Conservation (phyloP, 2,329 filamentous ascomycete species). For the Microcera coccophila region DNA sequence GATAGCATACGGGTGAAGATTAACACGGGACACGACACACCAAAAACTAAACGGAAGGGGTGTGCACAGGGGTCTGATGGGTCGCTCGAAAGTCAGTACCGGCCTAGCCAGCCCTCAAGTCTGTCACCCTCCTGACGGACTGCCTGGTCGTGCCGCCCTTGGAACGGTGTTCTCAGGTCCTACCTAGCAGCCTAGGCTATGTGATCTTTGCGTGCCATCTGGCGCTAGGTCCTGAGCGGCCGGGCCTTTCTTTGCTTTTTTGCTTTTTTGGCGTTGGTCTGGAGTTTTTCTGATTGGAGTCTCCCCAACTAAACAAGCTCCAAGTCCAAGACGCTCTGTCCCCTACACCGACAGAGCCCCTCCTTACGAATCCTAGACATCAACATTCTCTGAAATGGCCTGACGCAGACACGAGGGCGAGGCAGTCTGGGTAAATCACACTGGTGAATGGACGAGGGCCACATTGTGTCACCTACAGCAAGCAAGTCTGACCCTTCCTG, state of each 20-base stretch:
- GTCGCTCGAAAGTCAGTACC: conserved; percentile 3
- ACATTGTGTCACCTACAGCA: too few relatives aligned
- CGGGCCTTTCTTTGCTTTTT: conserved; percentile 22
- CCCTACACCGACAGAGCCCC: not conserved
- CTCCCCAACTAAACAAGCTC: conserved; percentile 13
- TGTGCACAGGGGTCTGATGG: too few relatives aligned
- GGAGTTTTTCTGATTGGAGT: conserved; percentile 17
- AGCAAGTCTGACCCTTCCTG: not conserved
- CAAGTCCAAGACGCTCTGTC: not conserved
- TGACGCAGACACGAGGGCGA: not conserved
- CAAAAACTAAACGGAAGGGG: too few relatives aligned
- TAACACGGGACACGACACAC: too few relatives aligned
- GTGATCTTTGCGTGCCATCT: conserved; percentile 12
- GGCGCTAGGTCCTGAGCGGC: conserved; percentile 12
- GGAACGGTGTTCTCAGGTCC: conserved; percentile 10
- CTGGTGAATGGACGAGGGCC: too few relatives aligned
- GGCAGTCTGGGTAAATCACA: not conserved
- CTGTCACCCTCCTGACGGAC: conserved; percentile 11
- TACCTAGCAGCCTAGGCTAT: conserved; percentile 1
- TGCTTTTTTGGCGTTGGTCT: conserved; percentile 18
- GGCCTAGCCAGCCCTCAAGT: too few relatives aligned
- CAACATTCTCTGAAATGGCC: not conserved
- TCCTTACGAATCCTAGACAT: not conserved
- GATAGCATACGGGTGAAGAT: too few relatives aligned
- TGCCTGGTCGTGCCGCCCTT: conserved; percentile 14